These are phyloP conservation scores for Hypoxylon sp. DNA, from an alignment of 2,329 filamentous ascomycete genomes.

Conservation along the genomic window DNA sequence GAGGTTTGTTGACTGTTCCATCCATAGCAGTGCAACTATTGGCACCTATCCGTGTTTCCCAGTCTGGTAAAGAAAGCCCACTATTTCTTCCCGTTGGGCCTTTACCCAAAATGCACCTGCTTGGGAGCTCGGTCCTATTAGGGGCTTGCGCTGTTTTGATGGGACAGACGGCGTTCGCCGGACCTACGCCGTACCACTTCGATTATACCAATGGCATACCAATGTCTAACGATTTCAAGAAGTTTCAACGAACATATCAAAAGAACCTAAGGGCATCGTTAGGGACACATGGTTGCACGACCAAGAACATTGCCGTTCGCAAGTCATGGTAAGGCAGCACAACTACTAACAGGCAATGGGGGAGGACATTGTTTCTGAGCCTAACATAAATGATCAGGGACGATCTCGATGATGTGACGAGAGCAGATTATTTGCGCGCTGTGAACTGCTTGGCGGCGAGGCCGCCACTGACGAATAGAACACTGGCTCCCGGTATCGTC, in stretches of 20 bases:
- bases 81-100: not conserved
- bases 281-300: slow-evolving; percentile 32
- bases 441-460: slow-evolving; percentile 44
- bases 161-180: slow-evolving; percentile 24
- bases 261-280: slow-evolving; percentile 37
- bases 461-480: slow-evolving; percentile 36
- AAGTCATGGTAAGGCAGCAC: slow-evolving; percentile 44
- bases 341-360: not conserved
- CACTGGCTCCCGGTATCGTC: slow-evolving; percentile 34
- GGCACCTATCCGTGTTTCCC: not conserved
- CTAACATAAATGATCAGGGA: slow-evolving; percentile 36
- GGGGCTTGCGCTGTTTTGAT: slow-evolving; percentile 24
- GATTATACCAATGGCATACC: slow-evolving; percentile 27
- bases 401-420: slow-evolving; percentile 32
- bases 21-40: slow-evolving; percentile 4
- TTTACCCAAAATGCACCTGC: slow-evolving; percentile 27
- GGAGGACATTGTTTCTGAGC: not conserved
- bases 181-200: slow-evolving; percentile 8
- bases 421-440: slow-evolving; percentile 43
- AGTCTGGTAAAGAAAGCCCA: slow-evolving; percentile 3
- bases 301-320: slow-evolving; percentile 31
- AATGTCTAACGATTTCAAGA: slow-evolving; percentile 40
- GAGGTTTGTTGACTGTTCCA: slow-evolving; percentile 17
- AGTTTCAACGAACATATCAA: slow-evolving; percentile 39
- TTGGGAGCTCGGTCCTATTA: slow-evolving; percentile 16